These are phyloP conservation scores for Orbilia javanica DNA, from an alignment of 2,329 filamentous ascomycete genomes.

Conservation along the genomic window DNA sequence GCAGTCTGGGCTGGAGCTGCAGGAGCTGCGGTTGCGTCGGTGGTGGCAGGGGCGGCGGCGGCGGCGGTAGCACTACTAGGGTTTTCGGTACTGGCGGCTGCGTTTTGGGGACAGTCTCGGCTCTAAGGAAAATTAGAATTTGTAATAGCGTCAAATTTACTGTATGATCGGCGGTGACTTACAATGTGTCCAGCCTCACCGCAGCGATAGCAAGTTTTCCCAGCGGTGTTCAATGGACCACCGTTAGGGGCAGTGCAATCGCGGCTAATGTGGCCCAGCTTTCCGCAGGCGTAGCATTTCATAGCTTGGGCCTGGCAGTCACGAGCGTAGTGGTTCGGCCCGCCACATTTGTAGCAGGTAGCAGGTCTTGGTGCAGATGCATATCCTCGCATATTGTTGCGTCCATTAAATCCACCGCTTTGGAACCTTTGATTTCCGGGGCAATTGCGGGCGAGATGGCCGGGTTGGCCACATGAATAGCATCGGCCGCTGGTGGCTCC, in stretches of 20 bases:
- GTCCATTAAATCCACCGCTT: conserved; percentile 68
- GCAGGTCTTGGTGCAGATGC: conserved; percentile 76
- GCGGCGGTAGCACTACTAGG: conserved; percentile 64
- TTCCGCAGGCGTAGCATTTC: conserved; percentile 98
- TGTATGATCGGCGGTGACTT: conserved; percentile 8
- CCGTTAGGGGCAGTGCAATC: conserved; percentile 98
- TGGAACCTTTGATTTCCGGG: conserved; percentile 75
- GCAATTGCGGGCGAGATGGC: conserved; percentile 74
- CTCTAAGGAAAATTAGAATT: conserved; percentile 33
- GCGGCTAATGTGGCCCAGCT: conserved; percentile 74
- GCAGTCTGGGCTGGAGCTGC: conserved; percentile 30
- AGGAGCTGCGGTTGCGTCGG: conserved; percentile 64
- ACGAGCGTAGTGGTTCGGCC: conserved; percentile 97
- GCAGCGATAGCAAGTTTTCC: conserved; percentile 99
- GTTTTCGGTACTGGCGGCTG: conserved; percentile 67
- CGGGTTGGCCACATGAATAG: conserved; percentile 95
- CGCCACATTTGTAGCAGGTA: conserved; percentile 80
- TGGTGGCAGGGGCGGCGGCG: conserved; percentile 66
- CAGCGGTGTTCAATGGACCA: conserved; percentile 91
- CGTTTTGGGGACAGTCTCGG: conserved; percentile 87
- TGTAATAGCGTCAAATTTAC: neutral
- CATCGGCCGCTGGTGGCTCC: conserved; percentile 84
- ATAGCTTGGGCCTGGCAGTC: conserved; percentile 98
- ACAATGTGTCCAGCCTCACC: conserved; percentile 85
- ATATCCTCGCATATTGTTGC: conserved; percentile 83